Evolutionary conservation across 2,329 filamentous ascomycete species (phyloP), one percentile per base, ranked within the genome.

Genomic region (Diaporthe citri): DNA sequence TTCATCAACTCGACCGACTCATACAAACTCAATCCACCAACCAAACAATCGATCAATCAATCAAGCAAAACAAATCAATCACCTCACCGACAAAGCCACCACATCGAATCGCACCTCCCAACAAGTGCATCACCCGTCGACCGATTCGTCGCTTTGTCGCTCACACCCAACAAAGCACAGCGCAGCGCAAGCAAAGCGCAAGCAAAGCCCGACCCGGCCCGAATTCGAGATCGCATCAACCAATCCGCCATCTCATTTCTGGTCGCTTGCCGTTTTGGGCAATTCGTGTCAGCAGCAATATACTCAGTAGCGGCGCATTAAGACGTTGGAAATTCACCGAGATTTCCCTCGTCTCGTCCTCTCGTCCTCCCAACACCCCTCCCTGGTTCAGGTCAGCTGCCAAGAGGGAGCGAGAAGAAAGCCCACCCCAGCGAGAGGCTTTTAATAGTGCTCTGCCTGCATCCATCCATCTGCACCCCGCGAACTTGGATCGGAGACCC

Each of bases 161-260:
- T 13, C 34, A 41, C 56, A 25, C 69, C 57, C 55, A 72, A 52
- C 70, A 55, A 51, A 51, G 48, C 57, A n/a, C n/a, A 41, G 10
- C 46, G 31, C 34, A 70, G 51, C 67, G 41, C 31, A 31, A 64
- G 43, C 70, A 72, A 72, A 70, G 51, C 67, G 41, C 31, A 31
- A 64, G 43, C 70, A 72, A 72, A 72, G 56, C 70, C 70, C 70
- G 70, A 64, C 48, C 57, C 57, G 70, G 70, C 48, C 70, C 70
- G 70, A 55, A 72, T 64, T 25, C 51, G 20, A 52, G 12, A 41
- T 34, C 46, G 70, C 64, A 64, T 62, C 70, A 60, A 55, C 70
- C 70, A 64, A 72, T 72, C 70, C 46, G 64, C 64, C 46, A 67
- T 10, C 64, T 67, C 64, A 67, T 67, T 41, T 67, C 31, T 51